phyloP scores from a whole-genome alignment of 2,329 filamentous ascomycete genomes.

The Colletotrichum gigasporum region DNA sequence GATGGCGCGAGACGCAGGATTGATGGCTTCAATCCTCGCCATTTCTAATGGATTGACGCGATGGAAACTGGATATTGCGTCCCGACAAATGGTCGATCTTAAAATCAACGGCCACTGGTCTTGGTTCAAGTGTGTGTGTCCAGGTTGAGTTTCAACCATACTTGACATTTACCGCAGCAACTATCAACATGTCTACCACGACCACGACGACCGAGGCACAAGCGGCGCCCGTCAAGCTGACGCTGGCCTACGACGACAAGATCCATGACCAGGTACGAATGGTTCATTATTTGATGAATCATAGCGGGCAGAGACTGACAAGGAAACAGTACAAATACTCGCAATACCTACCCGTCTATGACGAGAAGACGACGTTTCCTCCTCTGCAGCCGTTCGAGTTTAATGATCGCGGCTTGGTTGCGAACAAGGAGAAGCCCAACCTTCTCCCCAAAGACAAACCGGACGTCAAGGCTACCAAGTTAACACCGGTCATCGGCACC shows the following conservation, averaged over 20 bases:
- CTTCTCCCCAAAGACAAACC: slow-evolving; percentile 35
- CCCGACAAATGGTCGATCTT: not conserved
- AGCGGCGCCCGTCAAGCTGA: not conserved
- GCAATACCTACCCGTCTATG: slow-evolving; percentile 45
- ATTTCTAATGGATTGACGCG: slow-evolving; percentile 1
- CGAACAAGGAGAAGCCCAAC: slow-evolving; percentile 41
- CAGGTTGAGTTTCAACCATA: accelerated
- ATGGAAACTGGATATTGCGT: not conserved
- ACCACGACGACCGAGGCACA: slow-evolving; percentile 66
- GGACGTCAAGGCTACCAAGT: slow-evolving; percentile 32
- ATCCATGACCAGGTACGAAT: slow-evolving; percentile 5
- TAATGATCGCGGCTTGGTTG: slow-evolving; percentile 41
- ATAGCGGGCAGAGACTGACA: not conserved
- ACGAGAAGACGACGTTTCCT: slow-evolving; percentile 39
- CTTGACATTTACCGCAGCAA: not conserved
- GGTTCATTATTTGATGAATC: not conserved
- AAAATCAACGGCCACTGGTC: no score
- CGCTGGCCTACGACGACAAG: slow-evolving; percentile 14
- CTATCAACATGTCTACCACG: slow-evolving; percentile 80
- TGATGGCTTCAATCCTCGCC: not conserved
- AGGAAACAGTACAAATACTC: slow-evolving; percentile 41
- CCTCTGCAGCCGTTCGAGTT: slow-evolving; percentile 43
- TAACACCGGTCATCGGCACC: slow-evolving; percentile 45
- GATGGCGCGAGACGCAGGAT: not conserved
- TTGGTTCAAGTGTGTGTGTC: not conserved